A percentile compares a stretch with the other conserved stretches of the same genome.
Evolutionary conservation across 2,329 filamentous ascomycete genomes (phyloP).

Genomic region (Aschersonia sp.): DNA sequence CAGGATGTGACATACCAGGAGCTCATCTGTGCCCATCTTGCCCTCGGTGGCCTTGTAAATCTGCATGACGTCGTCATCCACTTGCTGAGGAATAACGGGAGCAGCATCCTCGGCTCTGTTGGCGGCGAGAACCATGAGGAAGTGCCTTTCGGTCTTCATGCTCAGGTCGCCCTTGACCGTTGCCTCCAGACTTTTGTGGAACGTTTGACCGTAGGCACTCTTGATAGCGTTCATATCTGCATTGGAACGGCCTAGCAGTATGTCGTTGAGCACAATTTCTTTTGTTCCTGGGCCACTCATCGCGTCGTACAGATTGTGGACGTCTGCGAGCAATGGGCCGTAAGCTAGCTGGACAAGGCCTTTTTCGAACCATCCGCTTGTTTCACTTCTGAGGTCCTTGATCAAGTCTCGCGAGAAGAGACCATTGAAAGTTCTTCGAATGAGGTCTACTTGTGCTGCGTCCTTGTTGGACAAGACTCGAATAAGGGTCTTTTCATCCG

Average conservation of each 20-base stretch:
- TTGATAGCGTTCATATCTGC: slow-evolving; percentile 85
- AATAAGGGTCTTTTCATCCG: slow-evolving; percentile 69
- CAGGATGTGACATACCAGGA: slow-evolving; percentile 67
- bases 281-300: slow-evolving; percentile 76
- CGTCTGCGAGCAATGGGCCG: slow-evolving; percentile 69
- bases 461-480: slow-evolving; percentile 56
- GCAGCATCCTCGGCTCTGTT: slow-evolving; percentile 64
- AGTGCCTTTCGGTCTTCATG: slow-evolving; percentile 74
- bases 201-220: slow-evolving; percentile 54
- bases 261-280: slow-evolving; percentile 72
- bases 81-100: slow-evolving; percentile 56
- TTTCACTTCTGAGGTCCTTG: slow-evolving; percentile 65
- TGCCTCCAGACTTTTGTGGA: slow-evolving; percentile 50
- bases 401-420: slow-evolving; percentile 54
- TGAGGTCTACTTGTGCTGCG: slow-evolving; percentile 58
- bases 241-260: slow-evolving; percentile 71
- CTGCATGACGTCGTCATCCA: slow-evolving; percentile 62
- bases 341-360: slow-evolving; percentile 61
- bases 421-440: slow-evolving; percentile 53
- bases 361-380: slow-evolving; percentile 58
- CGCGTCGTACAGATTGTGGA: slow-evolving; percentile 53
- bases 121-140: slow-evolving; percentile 65
- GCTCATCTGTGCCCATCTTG: slow-evolving; percentile 57
- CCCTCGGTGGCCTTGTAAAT: slow-evolving; percentile 68
- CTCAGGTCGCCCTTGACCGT: slow-evolving; percentile 70